Conservation (phyloP, 208 protist genomes). For the Plasmodiophora brassicae region DNA sequence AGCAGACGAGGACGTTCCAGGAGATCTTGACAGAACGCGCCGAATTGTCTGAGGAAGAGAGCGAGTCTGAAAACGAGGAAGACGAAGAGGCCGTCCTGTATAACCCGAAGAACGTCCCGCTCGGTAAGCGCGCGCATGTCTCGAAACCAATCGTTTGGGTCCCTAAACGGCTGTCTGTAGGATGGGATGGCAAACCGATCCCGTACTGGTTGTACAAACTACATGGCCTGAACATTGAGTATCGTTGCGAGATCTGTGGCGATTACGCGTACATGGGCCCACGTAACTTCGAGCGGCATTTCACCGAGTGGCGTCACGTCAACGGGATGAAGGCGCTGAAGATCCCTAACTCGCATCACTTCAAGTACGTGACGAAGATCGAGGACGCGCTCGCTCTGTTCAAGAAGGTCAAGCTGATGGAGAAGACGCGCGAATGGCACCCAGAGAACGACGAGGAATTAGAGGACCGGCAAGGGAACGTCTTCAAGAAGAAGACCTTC, state of each 20-base stretch:
- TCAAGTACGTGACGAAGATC: slow-evolving; percentile 77
- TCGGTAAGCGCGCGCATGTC: background rate
- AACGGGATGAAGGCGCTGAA: slow-evolving; percentile 72
- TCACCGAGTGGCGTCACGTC: slow-evolving; percentile 73
- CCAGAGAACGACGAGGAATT: slow-evolving; percentile 73
- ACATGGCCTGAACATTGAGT: slow-evolving; percentile 76
- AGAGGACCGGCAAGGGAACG: slow-evolving; percentile 75
- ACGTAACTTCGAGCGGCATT: slow-evolving; percentile 76
- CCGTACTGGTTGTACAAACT: slow-evolving; percentile 85
- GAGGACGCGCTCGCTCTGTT: slow-evolving; percentile 69
- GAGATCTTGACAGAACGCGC: background rate
- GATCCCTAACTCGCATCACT: slow-evolving; percentile 79
- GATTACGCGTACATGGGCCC: slow-evolving; percentile 73
- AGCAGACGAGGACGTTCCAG: slow-evolving; percentile 17
- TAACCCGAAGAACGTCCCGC: slow-evolving; percentile 20
- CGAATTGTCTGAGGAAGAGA: slow-evolving; percentile 10
- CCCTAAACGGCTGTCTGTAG: too few species aligned
- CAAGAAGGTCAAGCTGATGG: slow-evolving; percentile 49
- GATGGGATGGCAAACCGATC: slow-evolving; percentile 82
- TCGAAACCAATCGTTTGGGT: too few species aligned
- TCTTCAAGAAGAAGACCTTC: slow-evolving; percentile 74
- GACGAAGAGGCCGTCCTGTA: slow-evolving; percentile 40
- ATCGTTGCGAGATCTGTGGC: slow-evolving; percentile 83
- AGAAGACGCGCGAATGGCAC: slow-evolving; percentile 48
- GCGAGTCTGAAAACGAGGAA: background rate